These are phyloP conservation scores for Nicotiana obtusifolia DNA, from an alignment of 257 asterid species.

Conservation along the genomic window DNA sequence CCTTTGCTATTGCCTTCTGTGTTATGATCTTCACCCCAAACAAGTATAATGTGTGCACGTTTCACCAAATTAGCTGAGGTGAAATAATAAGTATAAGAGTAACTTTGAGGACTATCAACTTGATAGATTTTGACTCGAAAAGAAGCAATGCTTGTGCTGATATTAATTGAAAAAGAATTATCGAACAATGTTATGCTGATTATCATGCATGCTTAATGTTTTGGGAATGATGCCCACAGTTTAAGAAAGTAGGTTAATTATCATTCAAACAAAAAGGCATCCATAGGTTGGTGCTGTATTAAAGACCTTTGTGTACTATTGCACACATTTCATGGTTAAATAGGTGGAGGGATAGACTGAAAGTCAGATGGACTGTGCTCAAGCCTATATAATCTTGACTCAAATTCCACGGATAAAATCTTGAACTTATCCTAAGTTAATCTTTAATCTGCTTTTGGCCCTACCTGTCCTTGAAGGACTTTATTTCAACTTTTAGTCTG, in stretches of 20 bases:
- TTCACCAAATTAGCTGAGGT: not conserved
- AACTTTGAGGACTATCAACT: not conserved
- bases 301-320: not conserved
- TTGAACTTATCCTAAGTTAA: not conserved
- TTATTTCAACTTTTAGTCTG: not conserved
- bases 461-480: not conserved
- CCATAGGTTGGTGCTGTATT: not conserved
- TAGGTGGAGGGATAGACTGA: not conserved
- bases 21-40: not conserved
- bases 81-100: not conserved
- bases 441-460: not conserved
- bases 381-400: not conserved
- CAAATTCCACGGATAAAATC: not conserved
- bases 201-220: not conserved
- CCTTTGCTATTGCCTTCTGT: not conserved
- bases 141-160: not conserved
- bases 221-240: not conserved
- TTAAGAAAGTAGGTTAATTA: not conserved
- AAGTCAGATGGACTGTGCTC: not conserved
- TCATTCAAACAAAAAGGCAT: not conserved
- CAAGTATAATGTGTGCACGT: not conserved
- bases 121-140: not conserved
- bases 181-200: not conserved
- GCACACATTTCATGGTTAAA: not conserved
- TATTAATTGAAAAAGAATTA: not conserved